Evolutionary conservation across 805 yeast species (phyloP).

Genomic region (Sugiyamaella mastotermitis): DNA sequence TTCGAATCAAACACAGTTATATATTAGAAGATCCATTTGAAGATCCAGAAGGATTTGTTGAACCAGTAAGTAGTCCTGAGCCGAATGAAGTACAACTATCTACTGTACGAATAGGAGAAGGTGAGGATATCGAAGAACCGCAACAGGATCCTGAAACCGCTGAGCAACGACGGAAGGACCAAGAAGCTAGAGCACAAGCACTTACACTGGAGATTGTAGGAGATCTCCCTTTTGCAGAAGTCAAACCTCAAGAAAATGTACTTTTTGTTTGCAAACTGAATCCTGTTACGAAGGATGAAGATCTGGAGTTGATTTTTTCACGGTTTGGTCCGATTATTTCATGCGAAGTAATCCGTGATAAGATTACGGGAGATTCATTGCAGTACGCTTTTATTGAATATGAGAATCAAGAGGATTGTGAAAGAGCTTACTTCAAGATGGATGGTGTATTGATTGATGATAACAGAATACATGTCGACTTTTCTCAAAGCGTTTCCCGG

Average conservation of each 20-base stretch:
- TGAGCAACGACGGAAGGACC: conserved; percentile 24
- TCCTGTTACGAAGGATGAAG: conserved; percentile 54
- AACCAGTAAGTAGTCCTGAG: conserved; percentile 29
- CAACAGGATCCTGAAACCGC: conserved; percentile 27
- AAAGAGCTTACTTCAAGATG: conserved; percentile 57
- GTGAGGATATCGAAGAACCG: conserved; percentile 21
- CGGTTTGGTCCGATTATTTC: conserved; percentile 52
- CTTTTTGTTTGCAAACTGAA: conserved; percentile 60
- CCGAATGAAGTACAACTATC: conserved; percentile 34
- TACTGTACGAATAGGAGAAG: conserved; percentile 26
- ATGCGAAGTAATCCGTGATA: conserved; percentile 48
- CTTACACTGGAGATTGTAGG: conserved; percentile 59
- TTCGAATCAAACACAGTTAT: conserved; percentile 46
- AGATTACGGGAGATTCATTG: conserved; percentile 42
- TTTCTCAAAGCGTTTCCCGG: conserved; percentile 48
- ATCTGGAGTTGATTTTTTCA: conserved; percentile 49
- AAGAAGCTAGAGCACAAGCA: conserved; percentile 47
- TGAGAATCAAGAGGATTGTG: conserved; percentile 43
- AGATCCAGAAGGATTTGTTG: conserved; percentile 29
- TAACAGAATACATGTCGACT: conserved; percentile 57
- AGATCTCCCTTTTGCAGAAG: conserved; percentile 52
- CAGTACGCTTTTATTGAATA: conserved; percentile 64
- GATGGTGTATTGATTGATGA: conserved; percentile 61
- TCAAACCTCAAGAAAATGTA: conserved; percentile 55
- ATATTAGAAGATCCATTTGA: conserved; percentile 51